A percentile compares a stretch with the other conserved stretches of the same genome.
Conservation (phyloP, 139 green algal genomes). For the Tetradesmus lagerheimii region DNA sequence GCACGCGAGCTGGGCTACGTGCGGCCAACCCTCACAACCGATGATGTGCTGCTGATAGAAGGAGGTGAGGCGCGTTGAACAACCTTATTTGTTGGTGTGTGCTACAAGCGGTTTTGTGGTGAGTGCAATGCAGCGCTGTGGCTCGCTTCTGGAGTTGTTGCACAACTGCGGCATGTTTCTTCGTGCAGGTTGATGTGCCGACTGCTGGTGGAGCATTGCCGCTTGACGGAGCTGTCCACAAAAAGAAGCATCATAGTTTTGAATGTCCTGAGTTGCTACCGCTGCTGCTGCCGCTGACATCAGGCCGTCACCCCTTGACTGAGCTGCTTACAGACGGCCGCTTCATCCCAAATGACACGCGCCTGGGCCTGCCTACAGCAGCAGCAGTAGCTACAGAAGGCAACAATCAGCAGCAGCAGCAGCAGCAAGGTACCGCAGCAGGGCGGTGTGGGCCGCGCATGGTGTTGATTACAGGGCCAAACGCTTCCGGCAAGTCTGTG, state of each 20-base stretch:
- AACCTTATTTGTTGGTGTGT: not conserved
- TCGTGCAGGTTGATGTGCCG: no score
- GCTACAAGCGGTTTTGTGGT: no score
- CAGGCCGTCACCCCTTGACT: slow-evolving; percentile 83
- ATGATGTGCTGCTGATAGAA: slow-evolving; percentile 77
- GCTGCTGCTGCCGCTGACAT: not conserved
- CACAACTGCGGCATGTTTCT: no score
- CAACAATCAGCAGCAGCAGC: not conserved
- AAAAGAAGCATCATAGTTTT: no score
- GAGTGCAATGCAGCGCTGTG: no score
- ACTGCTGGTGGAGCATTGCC: no score
- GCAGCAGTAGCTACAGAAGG: not conserved
- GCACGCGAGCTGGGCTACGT: slow-evolving; percentile 67
- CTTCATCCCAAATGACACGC: slow-evolving; percentile 89
- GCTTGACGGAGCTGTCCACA: no score
- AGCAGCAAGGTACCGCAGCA: not conserved
- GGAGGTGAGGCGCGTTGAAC: slow-evolving; percentile 47
- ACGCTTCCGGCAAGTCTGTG: slow-evolving; percentile 84
- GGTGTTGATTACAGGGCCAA: slow-evolving; percentile 79
- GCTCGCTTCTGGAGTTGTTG: no score
- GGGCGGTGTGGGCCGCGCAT: slow-evolving; percentile 41
- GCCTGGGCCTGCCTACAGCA: slow-evolving; percentile 55
- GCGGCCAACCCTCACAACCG: slow-evolving; percentile 67
- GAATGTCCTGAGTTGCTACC: no score
- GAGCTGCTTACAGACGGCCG: slow-evolving; percentile 69